These are phyloP conservation scores for Wickerhamiella cacticola DNA, from an alignment of 805 yeast species.

Conservation along the genomic window DNA sequence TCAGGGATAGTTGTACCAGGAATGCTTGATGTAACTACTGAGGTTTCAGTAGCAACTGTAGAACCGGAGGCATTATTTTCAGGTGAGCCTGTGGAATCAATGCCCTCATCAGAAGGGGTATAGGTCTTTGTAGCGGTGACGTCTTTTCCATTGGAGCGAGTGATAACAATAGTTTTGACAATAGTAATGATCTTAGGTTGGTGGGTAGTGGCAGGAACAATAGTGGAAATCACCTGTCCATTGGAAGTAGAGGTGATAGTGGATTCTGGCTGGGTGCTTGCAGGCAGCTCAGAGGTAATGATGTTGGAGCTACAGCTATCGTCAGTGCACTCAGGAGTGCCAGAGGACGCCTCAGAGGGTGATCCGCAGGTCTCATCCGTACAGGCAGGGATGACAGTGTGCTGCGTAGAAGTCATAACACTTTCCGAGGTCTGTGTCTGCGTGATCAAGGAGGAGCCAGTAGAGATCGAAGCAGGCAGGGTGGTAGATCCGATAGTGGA, in stretches of 20 bases:
- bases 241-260: neutral
- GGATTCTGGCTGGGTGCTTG: neutral
- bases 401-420: constrained; percentile 8
- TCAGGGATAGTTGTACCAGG: constrained; percentile 8
- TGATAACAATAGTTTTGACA: constrained; percentile 5
- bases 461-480: constrained; percentile 7
- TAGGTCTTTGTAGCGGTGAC: neutral
- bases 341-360: neutral
- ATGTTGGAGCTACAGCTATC: neutral
- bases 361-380: neutral
- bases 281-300: neutral
- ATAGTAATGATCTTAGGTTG: constrained; percentile 4
- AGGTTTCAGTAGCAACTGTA: neutral
- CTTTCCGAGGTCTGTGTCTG: neutral
- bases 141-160: constrained; percentile 5
- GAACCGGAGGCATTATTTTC: neutral
- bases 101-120: neutral
- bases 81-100: neutral
- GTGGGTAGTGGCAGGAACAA: neutral
- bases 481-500: neutral
- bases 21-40: neutral
- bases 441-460: constrained; percentile 3
- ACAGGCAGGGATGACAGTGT: neutral
- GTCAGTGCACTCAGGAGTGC: neutral
- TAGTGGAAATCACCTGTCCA: neutral